phyloP scores from a whole-genome alignment of 2,329 filamentous ascomycete species.

The Exophiala xenobiotica region DNA sequence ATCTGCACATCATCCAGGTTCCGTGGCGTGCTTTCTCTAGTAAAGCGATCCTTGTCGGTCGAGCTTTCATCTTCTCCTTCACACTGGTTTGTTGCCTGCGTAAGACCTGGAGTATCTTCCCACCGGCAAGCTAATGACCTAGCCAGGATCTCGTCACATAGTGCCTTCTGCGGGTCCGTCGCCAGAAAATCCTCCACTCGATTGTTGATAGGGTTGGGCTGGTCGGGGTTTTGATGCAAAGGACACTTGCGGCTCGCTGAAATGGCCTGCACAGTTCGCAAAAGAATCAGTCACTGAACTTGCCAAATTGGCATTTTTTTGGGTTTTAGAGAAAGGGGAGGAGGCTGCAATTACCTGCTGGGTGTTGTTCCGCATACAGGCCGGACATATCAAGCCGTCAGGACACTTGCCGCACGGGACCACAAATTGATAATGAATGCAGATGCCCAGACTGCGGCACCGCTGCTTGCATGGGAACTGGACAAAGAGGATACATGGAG shows the following conservation, averaged over 20 bases:
- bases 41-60: background rate
- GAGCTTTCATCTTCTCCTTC: background rate
- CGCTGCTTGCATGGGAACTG: conserved; percentile 21
- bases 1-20: conserved; percentile 12
- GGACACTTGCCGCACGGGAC: conserved; percentile 18
- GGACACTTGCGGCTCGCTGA: conserved; percentile 22
- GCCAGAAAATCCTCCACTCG: conserved; percentile 28
- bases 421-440: conserved; percentile 27
- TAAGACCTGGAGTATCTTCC: conserved; percentile 15
- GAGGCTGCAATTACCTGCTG: conserved; percentile 13
- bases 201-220: conserved; percentile 19
- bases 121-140: conserved; percentile 14
- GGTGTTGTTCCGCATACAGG: conserved; percentile 9
- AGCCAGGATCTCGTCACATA: conserved; percentile 17
- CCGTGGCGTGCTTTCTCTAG: conserved; percentile 16
- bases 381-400: conserved; percentile 24
- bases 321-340: background rate
- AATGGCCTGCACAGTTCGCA: conserved; percentile 16
- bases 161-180: conserved; percentile 14
- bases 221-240: conserved; percentile 18
- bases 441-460: conserved; percentile 28
- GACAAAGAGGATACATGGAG: conserved; percentile 23
- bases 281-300: background rate
- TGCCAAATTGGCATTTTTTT: background rate
- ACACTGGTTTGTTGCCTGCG: no score